Base-by-base conservation (phyloP, 306 rosid species). In the Oxytropis ochrocephala region DNA sequence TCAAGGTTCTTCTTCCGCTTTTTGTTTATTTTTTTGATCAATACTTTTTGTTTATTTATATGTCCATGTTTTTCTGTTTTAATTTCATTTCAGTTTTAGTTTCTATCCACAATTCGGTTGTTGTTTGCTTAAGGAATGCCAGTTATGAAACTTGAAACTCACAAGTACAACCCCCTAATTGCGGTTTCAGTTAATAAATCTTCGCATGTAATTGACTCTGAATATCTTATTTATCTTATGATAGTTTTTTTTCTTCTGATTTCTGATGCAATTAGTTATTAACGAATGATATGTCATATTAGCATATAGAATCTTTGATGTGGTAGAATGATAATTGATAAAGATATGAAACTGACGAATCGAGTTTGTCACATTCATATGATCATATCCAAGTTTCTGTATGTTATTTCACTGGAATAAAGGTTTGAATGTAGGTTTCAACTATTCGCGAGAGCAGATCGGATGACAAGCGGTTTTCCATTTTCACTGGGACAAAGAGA, bases 401-500 rank as follows among this genome's bases (percentile, higher is more conserved):
- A 8, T 70, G 43, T 49, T 56, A 24, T 66, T 56, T 65, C 29
- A 35, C 47, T 65, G 68, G 35, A 50, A 49, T 17, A 35, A 41
- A 30, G 36, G 42, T 60, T 79, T 14, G 11, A 47, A 55, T 48
- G 44, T 76, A 92, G 98, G 98, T 92, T 44, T 92, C 98, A 7
- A 76, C 84, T 17, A 83, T 92, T 65, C 91, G 96, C 0, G 96
- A 86, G 74, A 90, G 98, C 76, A 84, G 79, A 80, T 92, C 98
- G 0, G 98, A 92, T 73, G 98, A 92, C 64, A 92, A 88, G 79
- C 78, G 98, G 48, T 92, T 92, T 74, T 92, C 96, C 8, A 84
- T 92, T 55, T 92, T 84, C 79, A 92, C 98, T 7, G 98, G 98
- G 50, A 92, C 93, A 4, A 92, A 90, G 84, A 86, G 91, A 75